Evolutionary conservation across 192 early-diverging fungal species (phyloP).

Genomic region (Mortierella hygrophila): DNA sequence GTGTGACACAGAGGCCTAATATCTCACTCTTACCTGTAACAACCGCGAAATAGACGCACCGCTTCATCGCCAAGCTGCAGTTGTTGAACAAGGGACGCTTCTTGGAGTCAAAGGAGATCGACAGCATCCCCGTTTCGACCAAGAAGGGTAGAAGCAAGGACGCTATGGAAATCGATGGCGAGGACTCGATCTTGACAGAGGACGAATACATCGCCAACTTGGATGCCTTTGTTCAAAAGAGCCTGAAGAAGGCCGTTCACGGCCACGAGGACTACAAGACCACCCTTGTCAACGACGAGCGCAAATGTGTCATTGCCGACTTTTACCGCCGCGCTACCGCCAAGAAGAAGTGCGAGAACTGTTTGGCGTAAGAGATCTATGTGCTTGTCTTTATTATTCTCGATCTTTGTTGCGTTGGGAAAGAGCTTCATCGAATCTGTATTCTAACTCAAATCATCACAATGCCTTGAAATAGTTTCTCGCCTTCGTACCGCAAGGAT

Average conservation of each 20-base stretch:
- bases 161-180: constrained; percentile 66
- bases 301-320: constrained; percentile 62
- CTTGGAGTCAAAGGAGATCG: constrained; percentile 86
- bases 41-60: constrained; percentile 56
- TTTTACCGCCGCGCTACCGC: constrained; percentile 61
- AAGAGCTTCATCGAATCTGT: not conserved
- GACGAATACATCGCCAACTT: constrained; percentile 68
- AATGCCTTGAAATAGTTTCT: constrained; percentile 65
- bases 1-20: not conserved
- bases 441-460: not conserved
- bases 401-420: not conserved
- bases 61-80: constrained; percentile 82
- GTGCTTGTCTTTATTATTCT: not conserved
- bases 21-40: not conserved
- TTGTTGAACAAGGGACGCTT: constrained; percentile 91
- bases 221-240: constrained; percentile 29
- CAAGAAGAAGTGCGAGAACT: constrained; percentile 74
- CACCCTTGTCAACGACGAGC: constrained; percentile 66
- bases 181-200: constrained; percentile 56
- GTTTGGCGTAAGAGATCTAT: constrained; percentile 57
- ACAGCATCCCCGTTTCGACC: constrained; percentile 64
- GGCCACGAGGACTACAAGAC: constrained; percentile 61
- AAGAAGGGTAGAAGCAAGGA: constrained; percentile 58
- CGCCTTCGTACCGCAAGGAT: constrained; percentile 83
- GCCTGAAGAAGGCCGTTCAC: constrained; percentile 22